Evolutionary conservation across 805 yeast species (phyloP), one percentile per base, ranked within the genome.

Genomic region (Saccharomycopsis sp.): DNA sequence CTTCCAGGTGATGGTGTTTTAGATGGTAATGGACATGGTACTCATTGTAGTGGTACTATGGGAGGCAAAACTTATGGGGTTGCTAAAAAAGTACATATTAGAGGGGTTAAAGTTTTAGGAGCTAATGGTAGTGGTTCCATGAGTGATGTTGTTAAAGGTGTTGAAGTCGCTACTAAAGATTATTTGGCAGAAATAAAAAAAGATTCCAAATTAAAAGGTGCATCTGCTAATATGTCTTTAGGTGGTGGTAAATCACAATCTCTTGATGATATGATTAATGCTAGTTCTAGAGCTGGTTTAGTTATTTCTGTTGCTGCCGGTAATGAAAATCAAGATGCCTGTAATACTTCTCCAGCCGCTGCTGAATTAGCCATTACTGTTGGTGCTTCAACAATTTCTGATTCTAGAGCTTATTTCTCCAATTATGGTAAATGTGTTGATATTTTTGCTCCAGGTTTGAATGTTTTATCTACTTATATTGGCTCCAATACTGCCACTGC

Each of bases 241-340:
- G 95, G 95, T 54, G 96, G 96, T 59, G 94, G 94, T 54, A 80
- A 78, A 55, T 83, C 95, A 3, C 82, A 86, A 37, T 77, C 95
- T 6, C 72, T 88, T 51, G 94, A 86, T 56, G 52, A 77, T 59
- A 95, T 95, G 42, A 94, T 84, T 34, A 76, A 84, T 52, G 95
- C 95, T 34, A 96, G 94, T 30, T 86, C 84, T 37, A 70, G 74
- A 48, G 82, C 88, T 25, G 96, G 96, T 53, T 63, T 89, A 45
- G 92, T 85, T 58, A 81, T 89, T 59, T 94, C 95, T 28, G 95
- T 86, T 49, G 96, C 97, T 37, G 96, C 96, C 21, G 97, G 96
- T 64, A 88, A 89, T 61, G 94, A 83, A 57, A 80, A 83, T 58
- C 83, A 78, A 52, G 94, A 88, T 60, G 95, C 97, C 41, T 89